Evolutionary conservation across 164 flowering plant species (phyloP), one percentile per base, ranked within the genome.

Genomic region (Warburgia ugandensis): DNA sequence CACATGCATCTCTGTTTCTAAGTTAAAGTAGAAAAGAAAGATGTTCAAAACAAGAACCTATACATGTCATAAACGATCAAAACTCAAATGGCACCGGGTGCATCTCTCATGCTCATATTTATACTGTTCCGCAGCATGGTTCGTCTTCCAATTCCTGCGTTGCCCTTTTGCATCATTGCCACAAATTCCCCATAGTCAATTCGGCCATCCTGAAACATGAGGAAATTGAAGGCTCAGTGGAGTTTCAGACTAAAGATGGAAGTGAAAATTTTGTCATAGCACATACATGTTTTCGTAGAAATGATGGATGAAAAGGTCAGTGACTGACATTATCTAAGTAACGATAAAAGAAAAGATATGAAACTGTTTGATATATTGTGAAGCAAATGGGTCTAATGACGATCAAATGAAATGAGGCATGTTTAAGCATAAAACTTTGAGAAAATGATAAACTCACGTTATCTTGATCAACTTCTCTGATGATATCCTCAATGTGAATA

Each of bases 401-500:
- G 10, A 19, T 20, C 13, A 20, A 12, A 21, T 22, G 2, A 5
- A 20, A 43, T 20, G 13, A 43, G 14, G 28, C 4, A 28, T 20
- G 23, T 20, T 43, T 12, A 21, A 5, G n/a, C n/a, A 6, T 31
- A 12, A 12, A 31, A 12, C 35, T 0, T 31, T 31, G 12, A 7
- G 7, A 39, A 39, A 7, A 2, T 39, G 5, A 14, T 29, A 13
- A 20, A 58, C 90, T 74, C 69, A 90, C 97, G 70, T 86, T 90
- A 71, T 90, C 88, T 80, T 90, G 94, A 72, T 90, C 95, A 52
- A 90, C 97, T 75, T 90, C 97, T 69, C 56, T 80, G 66, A 90
- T 90, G 21, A 90, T 70, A 48, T 90, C 97, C 50, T 90, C 97
- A 39, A 90, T 78, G 31, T 60, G 61, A 37, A 80, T 86, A 71